These are phyloP conservation scores for Microsporum audouinii DNA, from an alignment of 2,329 filamentous ascomycete species.

Conservation along the genomic window DNA sequence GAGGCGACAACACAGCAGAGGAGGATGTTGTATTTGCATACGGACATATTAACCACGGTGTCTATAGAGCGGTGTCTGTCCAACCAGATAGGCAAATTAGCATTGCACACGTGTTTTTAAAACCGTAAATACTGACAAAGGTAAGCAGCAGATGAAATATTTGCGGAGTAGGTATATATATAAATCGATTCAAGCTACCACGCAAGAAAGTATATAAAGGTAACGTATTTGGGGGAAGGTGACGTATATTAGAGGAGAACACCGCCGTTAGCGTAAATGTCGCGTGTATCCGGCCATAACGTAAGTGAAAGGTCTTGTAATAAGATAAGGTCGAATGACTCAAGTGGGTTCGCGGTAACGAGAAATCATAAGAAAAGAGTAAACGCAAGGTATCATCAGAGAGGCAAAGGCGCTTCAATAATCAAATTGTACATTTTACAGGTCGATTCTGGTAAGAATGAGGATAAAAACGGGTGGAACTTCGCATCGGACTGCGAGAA, in stretches of 20 bases:
- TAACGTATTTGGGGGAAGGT: neutral
- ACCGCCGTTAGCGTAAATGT: neutral
- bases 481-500: neutral
- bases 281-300: too few relatives aligned
- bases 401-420: neutral
- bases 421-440: slow-evolving; percentile 1
- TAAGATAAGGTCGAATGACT: neutral
- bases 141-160: neutral
- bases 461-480: neutral
- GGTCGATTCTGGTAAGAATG: neutral
- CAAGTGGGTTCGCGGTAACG: neutral
- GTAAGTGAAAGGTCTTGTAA: neutral
- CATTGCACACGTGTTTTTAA: neutral
- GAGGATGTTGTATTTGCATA: neutral
- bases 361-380: too few relatives aligned
- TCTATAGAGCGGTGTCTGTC: neutral
- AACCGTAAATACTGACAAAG: neutral
- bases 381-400: neutral
- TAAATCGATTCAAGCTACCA: neutral
- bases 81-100: slow-evolving; percentile 1
- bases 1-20: neutral
- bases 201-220: neutral
- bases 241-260: neutral
- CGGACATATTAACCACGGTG: neutral
- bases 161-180: neutral